Evolutionary conservation across 495 filamentous ascomycete species (phyloP), one percentile per base, ranked within the genome.

Genomic region (Extremus antarcticus): DNA sequence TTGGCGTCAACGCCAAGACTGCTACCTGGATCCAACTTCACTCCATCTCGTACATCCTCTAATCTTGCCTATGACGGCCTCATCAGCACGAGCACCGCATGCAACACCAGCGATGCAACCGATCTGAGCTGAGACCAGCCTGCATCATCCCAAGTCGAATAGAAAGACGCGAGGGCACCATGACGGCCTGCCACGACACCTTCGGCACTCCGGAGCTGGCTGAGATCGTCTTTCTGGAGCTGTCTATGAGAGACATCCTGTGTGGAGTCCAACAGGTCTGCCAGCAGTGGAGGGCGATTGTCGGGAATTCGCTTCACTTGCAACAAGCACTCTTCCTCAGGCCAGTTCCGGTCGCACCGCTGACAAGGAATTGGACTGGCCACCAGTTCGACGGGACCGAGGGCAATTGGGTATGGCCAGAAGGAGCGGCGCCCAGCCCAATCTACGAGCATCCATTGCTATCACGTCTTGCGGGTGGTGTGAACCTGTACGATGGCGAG

Each of bases 321-420:
- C 48, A 38, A 20, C 48, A 51, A 35, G 48, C 48, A 3, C 29
- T 51, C n/a, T 51, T 51, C 48, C 38, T 51, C 48, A 51, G 10
- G 11, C 48, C 48, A 2, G 23, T 51, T 2, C 21, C 21, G 25
- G 21, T 19, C 46, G 24, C 19, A 16, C 46, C 46, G 11, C 17
- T 48, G 46, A 7, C 29, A 13, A n/a, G n/a, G n/a, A n/a, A n/a
- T n/a, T 35, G 29, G 29, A 35, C 7, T 7, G 29, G 13, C 29
- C 7, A 35, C 29, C 7, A 35, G 29, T 4, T 7, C 29, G 29
- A 35, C 29, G 29, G 13, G 13, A 13, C 29, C 13, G 29, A 13
- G 4, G 29, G 29, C 29, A 13, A 35, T 7, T 35, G 29, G 29
- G 29, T 35, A 13, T 35, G 29, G 29, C 29, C 29, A 7, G 29